Conservation (phyloP, 177 flowering plant genomes). For the Tripterygium wilfordii region DNA sequence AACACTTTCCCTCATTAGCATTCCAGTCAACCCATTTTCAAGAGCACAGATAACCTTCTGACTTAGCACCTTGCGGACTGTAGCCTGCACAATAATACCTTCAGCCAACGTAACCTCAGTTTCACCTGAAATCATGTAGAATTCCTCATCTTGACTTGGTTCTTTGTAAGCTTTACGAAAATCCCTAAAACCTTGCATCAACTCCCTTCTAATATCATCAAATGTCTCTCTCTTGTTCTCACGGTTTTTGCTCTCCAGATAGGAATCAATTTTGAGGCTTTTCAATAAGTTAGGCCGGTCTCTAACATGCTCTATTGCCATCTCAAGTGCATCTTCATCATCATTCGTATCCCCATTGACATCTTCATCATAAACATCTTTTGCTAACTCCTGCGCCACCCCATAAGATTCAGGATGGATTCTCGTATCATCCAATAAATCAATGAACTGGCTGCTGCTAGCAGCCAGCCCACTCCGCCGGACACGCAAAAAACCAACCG, state of each 20-base stretch:
- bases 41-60: slow-evolving; percentile 61
- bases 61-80: slow-evolving; percentile 73
- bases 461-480: slow-evolving; percentile 86
- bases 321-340: slow-evolving; percentile 74
- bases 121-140: slow-evolving; percentile 89
- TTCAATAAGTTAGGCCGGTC: slow-evolving; percentile 57
- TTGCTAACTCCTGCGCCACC: slow-evolving; percentile 84
- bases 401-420: slow-evolving; percentile 95
- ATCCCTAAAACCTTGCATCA: slow-evolving; percentile 85
- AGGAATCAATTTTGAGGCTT: slow-evolving; percentile 38
- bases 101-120: slow-evolving; percentile 74
- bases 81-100: slow-evolving; percentile 83
- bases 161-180: slow-evolving; percentile 66
- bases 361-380: slow-evolving; percentile 57
- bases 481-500: slow-evolving; percentile 88
- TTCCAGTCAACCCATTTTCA: slow-evolving; percentile 86
- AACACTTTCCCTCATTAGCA: slow-evolving; percentile 60
- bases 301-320: slow-evolving; percentile 87
- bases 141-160: slow-evolving; percentile 79
- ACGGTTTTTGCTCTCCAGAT: slow-evolving; percentile 38
- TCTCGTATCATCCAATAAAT: slow-evolving; percentile 91
- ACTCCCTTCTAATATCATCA: slow-evolving; percentile 60
- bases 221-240: slow-evolving; percentile 61
- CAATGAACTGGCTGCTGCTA: slow-evolving; percentile 65
- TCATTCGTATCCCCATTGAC: slow-evolving; percentile 49